Base-by-base conservation (phyloP, 2,329 filamentous ascomycete genomes). In the Paecilomyces fulvus region DNA sequence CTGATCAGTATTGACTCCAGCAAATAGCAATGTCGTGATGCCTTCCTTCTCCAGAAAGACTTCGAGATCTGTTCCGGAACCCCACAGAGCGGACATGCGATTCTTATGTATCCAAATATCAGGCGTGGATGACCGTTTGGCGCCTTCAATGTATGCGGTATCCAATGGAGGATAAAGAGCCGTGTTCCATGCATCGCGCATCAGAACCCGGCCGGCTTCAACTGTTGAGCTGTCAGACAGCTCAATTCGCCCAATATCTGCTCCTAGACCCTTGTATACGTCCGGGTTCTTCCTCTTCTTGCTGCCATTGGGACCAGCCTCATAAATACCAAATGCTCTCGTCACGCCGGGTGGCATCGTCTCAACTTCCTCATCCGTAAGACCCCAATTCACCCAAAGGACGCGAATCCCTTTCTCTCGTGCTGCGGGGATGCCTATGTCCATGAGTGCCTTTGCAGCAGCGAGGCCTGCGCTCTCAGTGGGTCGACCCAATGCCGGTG, bases 1-100 rank as follows among this genome's bases (percentile, higher is more conserved):
- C 64, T 84, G 81, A 67, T 85, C 82, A 2, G 82, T 83, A 63
- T 85, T 85, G 11, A 84, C 82, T 0, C 83, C 82, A 0, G 79
- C 70, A 59, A 85, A 83, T 20, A 85, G 63, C 49, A 84, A 64
- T 4, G 80, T 84, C 49, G 60, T 75, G 56, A 75, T 76, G 0
- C 71, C 70, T 51, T 73, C 60, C 46, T 67, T 57, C 52, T 72
- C 63, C 53, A 83, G 65, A 43, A 72, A 75, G 43, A 68, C 66
- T 55, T 74, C 75, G 50, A 80, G 69, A 7, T 73, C 70, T 49
- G 77, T 78, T 10, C 64, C 64, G 8, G 67, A 62, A 23, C 72
- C 73, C 79, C 81, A 84, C 52, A 85, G 69, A 2, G 81, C 83
- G 20, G 78, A 81, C 73, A 84, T 80, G 20, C 82, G 74, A 60